Evolutionary conservation across 805 yeast species (phyloP).

Genomic region (Wickerhamomyces alni): DNA sequence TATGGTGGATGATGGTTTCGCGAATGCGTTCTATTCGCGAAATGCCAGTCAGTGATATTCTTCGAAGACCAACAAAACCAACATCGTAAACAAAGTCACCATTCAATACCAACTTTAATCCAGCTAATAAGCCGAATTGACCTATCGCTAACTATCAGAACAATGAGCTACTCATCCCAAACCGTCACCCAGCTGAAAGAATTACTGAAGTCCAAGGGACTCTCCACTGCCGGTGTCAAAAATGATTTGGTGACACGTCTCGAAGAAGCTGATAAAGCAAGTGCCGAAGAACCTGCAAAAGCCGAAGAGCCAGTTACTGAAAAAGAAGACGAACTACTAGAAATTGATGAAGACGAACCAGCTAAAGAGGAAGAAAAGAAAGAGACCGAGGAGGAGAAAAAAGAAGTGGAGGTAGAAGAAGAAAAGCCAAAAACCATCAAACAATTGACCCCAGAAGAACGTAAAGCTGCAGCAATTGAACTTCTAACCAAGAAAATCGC

Average conservation of each 20-base stretch:
- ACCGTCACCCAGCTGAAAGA: constrained; percentile 86
- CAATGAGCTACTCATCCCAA: constrained; percentile 41
- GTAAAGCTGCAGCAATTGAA: constrained; percentile 61
- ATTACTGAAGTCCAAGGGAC: constrained; percentile 56
- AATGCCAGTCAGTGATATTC: too few relatives aligned
- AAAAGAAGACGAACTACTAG: constrained; percentile 7
- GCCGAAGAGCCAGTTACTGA: too few relatives aligned
- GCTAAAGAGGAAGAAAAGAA: constrained; percentile 1
- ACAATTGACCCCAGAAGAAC: constrained; percentile 58
- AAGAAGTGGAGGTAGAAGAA: constrained; percentile 7
- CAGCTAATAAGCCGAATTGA: too few relatives aligned
- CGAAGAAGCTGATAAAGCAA: constrained; percentile 44
- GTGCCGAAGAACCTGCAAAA: constrained; percentile 1
- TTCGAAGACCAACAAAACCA: too few relatives aligned
- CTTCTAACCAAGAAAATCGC: constrained; percentile 59
- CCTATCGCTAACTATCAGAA: background rate
- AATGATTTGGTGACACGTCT: constrained; percentile 67
- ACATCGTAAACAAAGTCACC: too few relatives aligned
- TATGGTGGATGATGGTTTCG: too few relatives aligned
- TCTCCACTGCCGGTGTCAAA: constrained; percentile 73
- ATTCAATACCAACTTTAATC: too few relatives aligned
- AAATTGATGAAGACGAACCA: background rate
- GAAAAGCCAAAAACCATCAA: constrained; percentile 23
- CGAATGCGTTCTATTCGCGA: too few relatives aligned
- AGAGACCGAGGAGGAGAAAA: background rate